Evolutionary conservation across 345 rosid species (phyloP).

Genomic region (Odontarrhena argentea): DNA sequence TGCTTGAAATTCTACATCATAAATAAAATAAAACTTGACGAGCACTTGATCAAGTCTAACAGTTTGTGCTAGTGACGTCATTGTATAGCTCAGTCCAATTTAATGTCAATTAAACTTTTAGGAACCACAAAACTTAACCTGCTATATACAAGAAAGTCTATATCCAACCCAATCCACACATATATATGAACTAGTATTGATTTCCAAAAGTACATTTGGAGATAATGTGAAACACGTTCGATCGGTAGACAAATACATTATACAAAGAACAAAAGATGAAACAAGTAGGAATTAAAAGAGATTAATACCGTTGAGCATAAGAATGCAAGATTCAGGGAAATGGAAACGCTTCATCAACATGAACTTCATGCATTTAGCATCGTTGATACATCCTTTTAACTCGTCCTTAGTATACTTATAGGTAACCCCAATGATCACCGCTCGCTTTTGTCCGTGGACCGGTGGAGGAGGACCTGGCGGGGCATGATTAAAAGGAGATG

Average conservation of each 20-base stretch:
- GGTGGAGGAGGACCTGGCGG: slow-evolving; percentile 58
- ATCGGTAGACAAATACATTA: background rate
- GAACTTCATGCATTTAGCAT: slow-evolving; percentile 86
- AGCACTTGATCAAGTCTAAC: no score
- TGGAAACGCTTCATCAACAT: slow-evolving; percentile 71
- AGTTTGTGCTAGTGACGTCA: background rate
- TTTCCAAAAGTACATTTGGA: background rate
- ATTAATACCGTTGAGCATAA: slow-evolving; percentile 68
- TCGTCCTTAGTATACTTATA: slow-evolving; percentile 57
- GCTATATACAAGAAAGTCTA: no score
- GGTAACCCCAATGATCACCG: slow-evolving; percentile 73
- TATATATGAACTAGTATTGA: no score
- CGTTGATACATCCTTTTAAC: slow-evolving; percentile 84
- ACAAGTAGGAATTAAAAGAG: background rate
- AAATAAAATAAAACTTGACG: background rate
- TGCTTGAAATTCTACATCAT: no score
- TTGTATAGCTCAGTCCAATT: no score
- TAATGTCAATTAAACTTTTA: no score
- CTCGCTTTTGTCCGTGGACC: slow-evolving; percentile 68
- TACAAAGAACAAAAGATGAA: slow-evolving; percentile 6
- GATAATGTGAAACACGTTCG: background rate
- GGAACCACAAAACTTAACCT: no score
- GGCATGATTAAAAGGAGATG: slow-evolving; percentile 49
- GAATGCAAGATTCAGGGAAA: slow-evolving; percentile 79
- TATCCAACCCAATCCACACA: no score